These are phyloP conservation scores for Xylaria venustula DNA, from an alignment of 495 filamentous ascomycete genomes.

Conservation along the genomic window DNA sequence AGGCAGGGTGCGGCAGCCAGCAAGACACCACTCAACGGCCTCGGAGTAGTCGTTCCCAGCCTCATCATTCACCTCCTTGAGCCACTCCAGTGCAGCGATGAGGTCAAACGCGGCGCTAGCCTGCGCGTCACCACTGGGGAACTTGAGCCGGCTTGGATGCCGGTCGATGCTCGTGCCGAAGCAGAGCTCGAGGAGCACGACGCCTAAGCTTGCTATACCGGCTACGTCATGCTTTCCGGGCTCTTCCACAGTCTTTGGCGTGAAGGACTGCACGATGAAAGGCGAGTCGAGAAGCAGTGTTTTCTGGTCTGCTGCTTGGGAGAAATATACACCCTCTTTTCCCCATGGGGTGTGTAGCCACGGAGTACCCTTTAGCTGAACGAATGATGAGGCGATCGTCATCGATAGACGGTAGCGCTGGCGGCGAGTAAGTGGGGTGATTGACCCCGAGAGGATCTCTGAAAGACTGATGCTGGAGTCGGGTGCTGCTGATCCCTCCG, in stretches of 20 bases:
- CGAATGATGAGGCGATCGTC: too few relatives aligned
- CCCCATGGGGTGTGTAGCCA: too few relatives aligned
- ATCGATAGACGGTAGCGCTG: too few relatives aligned
- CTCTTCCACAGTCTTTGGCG: background rate
- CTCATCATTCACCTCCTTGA: conserved; percentile 28
- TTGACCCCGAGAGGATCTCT: too few relatives aligned
- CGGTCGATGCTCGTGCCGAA: conserved; percentile 31
- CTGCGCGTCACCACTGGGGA: conserved; percentile 13
- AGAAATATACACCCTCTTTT: too few relatives aligned
- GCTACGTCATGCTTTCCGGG: background rate
- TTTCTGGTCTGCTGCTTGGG: too few relatives aligned
- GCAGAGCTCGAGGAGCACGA: conserved; percentile 41
- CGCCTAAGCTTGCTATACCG: conserved; percentile 25
- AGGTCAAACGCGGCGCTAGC: conserved; percentile 19
- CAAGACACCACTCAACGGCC: conserved; percentile 38
- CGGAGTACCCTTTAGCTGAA: too few relatives aligned
- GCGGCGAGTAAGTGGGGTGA: too few relatives aligned
- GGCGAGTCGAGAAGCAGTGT: too few relatives aligned
- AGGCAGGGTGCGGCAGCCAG: conserved; percentile 7
- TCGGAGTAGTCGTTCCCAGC: conserved; percentile 33
- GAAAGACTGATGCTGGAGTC: too few relatives aligned
- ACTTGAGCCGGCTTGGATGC: conserved; percentile 14
- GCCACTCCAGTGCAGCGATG: conserved; percentile 29
- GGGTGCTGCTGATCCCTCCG: too few relatives aligned
- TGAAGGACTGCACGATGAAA: too few relatives aligned